Conservation (phyloP, 164 flowering plant genomes). For the Aristolochia contorta region DNA sequence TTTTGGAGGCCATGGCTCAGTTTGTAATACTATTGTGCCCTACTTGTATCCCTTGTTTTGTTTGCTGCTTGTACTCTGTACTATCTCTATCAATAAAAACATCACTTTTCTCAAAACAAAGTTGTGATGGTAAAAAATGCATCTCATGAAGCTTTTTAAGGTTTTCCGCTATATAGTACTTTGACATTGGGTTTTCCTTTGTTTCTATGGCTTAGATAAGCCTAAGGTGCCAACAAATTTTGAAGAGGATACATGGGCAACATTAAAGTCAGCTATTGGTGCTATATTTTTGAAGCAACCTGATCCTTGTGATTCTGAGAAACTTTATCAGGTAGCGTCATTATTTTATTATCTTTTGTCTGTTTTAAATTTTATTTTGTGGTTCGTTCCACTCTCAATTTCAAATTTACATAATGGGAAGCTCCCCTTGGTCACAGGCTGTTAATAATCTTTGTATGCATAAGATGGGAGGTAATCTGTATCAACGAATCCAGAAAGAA, state of each 20-base stretch:
- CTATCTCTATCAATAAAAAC: no score
- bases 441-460: slow-evolving; percentile 82
- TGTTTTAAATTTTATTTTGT: background rate
- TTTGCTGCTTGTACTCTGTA: no score
- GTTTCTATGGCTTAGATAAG: slow-evolving; percentile 43
- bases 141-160: no score
- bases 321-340: slow-evolving; percentile 67
- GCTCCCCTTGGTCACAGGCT: slow-evolving; percentile 38
- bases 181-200: background rate
- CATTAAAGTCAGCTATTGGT: slow-evolving; percentile 77
- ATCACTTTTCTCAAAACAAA: no score
- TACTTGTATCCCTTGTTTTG: no score
- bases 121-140: no score
- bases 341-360: background rate
- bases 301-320: slow-evolving; percentile 74
- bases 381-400: background rate
- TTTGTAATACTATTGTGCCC: no score
- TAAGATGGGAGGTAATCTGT: slow-evolving; percentile 93
- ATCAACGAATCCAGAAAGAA: slow-evolving; percentile 73
- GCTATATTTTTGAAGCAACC: slow-evolving; percentile 90
- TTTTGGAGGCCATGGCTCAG: no score
- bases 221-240: slow-evolving; percentile 81
- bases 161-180: no score
- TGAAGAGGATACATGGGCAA: slow-evolving; percentile 94
- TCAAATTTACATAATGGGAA: background rate